Percentiles rank a stretch among this genome's conserved stretches.
phyloP scores from a whole-genome alignment of 1,139 yeast genomes.

The Meyerozyma carpophila region DNA sequence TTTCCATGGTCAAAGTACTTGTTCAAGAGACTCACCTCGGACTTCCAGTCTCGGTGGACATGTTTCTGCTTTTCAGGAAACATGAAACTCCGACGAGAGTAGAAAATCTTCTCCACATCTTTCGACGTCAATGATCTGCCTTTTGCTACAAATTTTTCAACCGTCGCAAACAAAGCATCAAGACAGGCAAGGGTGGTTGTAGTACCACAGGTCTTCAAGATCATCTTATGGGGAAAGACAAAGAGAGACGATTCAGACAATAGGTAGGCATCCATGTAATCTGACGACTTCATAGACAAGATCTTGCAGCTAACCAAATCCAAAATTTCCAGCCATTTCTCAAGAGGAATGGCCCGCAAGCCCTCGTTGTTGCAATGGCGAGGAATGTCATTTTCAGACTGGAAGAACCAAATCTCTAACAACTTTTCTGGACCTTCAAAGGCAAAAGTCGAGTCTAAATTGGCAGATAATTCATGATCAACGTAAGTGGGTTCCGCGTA shows the following conservation, averaged over 20 bases:
- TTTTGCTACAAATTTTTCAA: constrained; percentile 26
- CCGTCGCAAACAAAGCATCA: constrained; percentile 53
- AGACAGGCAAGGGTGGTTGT: constrained; percentile 85
- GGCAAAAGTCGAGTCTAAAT: constrained; percentile 81
- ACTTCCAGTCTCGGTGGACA: constrained; percentile 81
- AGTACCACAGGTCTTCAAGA: constrained; percentile 94
- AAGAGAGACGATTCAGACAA: constrained; percentile 87
- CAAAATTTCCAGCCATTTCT: constrained; percentile 66
- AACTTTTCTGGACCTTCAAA: constrained; percentile 97
- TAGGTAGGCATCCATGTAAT: constrained; percentile 73
- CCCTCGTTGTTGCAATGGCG: constrained; percentile 32
- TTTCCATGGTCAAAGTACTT: constrained; percentile 55
- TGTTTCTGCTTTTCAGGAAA: constrained; percentile 82
- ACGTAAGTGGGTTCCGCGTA: constrained; percentile 48
- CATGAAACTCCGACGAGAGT: constrained; percentile 89
- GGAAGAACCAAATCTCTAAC: constrained; percentile 82
- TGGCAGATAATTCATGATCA: constrained; percentile 74
- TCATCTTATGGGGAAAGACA: constrained; percentile 79
- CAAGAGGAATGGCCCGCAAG: constrained; percentile 61
- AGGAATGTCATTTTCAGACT: constrained; percentile 34
- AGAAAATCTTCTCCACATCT: constrained; percentile 65
- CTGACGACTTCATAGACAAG: constrained; percentile 68
- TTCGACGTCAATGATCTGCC: constrained; percentile 26
- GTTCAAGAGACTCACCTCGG: constrained; percentile 70
- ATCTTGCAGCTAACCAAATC: constrained; percentile 87